Evolutionary conservation across 2,329 filamentous ascomycete genomes (phyloP).

Genomic region (Apiospora pterosperma): DNA sequence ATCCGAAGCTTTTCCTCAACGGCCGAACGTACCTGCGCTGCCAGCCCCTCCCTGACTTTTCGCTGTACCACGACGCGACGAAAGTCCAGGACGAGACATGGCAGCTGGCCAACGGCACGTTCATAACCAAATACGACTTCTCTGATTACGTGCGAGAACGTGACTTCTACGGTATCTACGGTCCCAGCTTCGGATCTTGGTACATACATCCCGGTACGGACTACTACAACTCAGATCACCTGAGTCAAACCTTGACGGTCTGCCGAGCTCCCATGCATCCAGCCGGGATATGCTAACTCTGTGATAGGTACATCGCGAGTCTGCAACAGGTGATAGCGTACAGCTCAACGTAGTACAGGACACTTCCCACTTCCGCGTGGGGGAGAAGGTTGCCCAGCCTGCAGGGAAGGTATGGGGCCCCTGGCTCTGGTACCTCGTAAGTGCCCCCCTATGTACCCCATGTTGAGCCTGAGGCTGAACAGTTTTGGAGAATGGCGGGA

Average conservation of each 20-base stretch:
- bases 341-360: constrained; percentile 53
- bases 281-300: not conserved
- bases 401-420: constrained; percentile 40
- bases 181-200: constrained; percentile 46
- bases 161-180: constrained; percentile 47
- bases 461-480: not conserved
- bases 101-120: constrained; percentile 42
- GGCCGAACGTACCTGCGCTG: constrained; percentile 43
- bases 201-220: constrained; percentile 48
- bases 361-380: constrained; percentile 39
- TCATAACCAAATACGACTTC: constrained; percentile 50
- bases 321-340: constrained; percentile 45
- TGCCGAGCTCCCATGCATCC: not conserved
- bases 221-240: constrained; percentile 48
- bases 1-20: constrained; percentile 43
- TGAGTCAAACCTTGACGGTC: constrained; percentile 48
- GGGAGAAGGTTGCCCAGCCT: constrained; percentile 29
- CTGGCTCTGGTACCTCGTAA: constrained; percentile 37
- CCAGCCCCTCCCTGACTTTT: constrained; percentile 38
- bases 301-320: constrained; percentile 42
- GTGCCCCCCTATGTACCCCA: not conserved
- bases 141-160: constrained; percentile 28
- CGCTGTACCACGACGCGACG: constrained; percentile 37
- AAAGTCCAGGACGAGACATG: constrained; percentile 54
- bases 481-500: constrained; percentile 37